Conservation (phyloP, 768 basidiomycete genomes). For the Saitozyma podzolica region DNA sequence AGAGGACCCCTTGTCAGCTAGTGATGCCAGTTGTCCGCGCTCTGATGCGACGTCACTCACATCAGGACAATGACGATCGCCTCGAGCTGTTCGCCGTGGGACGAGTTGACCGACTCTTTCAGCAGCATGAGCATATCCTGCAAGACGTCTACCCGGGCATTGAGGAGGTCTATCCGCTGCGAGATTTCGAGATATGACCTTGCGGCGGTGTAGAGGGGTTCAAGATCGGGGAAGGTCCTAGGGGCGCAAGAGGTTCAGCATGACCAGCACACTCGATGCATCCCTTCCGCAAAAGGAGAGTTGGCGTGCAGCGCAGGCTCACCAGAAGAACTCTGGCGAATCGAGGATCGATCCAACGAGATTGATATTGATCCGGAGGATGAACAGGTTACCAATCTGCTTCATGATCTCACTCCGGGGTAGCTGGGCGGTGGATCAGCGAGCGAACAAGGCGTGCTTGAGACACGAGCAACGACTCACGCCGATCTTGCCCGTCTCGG, state of each 20-base stretch:
- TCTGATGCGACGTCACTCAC: slow-evolving; percentile 68
- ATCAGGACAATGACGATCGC: slow-evolving; percentile 90
- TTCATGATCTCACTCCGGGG: slow-evolving; percentile 83
- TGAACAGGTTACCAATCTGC: slow-evolving; percentile 91
- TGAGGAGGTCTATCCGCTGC: slow-evolving; percentile 86
- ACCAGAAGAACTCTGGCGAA: slow-evolving; percentile 96
- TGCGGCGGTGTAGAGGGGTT: slow-evolving; percentile 90
- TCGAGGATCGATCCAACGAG: slow-evolving; percentile 95
- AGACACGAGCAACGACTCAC: slow-evolving; percentile 47
- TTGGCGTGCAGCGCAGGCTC: slow-evolving; percentile 52
- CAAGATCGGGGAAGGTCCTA: slow-evolving; percentile 89
- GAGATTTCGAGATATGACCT: slow-evolving; percentile 93
- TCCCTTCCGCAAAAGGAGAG: slow-evolving; percentile 7
- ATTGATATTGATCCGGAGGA: slow-evolving; percentile 89
- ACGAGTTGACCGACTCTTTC: slow-evolving; percentile 89
- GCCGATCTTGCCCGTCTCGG: slow-evolving; percentile 91
- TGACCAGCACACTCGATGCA: slow-evolving; percentile 12
- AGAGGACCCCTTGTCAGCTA: background rate
- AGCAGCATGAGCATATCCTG: slow-evolving; percentile 96
- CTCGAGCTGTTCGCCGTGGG: slow-evolving; percentile 86
- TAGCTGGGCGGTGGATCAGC: slow-evolving; percentile 40
- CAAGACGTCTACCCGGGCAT: slow-evolving; percentile 90
- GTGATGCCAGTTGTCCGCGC: background rate
- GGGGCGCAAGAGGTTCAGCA: background rate
- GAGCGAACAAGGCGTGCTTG: background rate